Evolutionary conservation across 805 yeast genomes (phyloP).

Genomic region (Saccharomycopsis selenospora): DNA sequence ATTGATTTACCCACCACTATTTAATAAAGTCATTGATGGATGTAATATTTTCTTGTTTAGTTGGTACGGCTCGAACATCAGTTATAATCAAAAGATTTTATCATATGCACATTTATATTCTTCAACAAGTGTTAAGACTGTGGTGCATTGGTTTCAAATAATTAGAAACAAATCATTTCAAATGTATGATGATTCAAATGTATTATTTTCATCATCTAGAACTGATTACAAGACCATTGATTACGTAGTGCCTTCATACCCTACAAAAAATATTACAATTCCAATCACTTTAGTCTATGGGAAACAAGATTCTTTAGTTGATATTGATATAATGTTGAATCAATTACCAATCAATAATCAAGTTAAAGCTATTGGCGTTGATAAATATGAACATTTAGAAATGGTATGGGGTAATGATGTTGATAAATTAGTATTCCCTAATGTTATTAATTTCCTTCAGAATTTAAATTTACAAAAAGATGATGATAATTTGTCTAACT

Average conservation of each 20-base stretch:
- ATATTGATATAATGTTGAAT: conserved; percentile 62
- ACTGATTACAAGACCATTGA: conserved; percentile 35
- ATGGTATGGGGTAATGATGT: conserved; percentile 81
- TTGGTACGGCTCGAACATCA: conserved; percentile 73
- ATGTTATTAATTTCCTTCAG: conserved; percentile 33
- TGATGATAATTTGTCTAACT: not conserved
- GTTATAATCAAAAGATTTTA: conserved; percentile 64
- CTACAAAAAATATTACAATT: conserved; percentile 56
- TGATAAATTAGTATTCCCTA: conserved; percentile 36
- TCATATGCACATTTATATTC: conserved; percentile 84
- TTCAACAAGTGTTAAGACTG: conserved; percentile 83
- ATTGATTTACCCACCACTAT: conserved; percentile 70
- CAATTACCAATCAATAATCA: conserved; percentile 49
- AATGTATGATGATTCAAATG: conserved; percentile 60
- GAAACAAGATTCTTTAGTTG: conserved; percentile 73
- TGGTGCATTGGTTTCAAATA: conserved; percentile 96
- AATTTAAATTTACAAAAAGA: not conserved
- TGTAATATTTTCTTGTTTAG: conserved; percentile 64
- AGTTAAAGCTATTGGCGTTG: conserved; percentile 50
- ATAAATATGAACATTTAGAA: conserved; percentile 82
- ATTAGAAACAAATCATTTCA: conserved; percentile 71
- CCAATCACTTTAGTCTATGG: conserved; percentile 83
- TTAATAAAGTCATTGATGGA: conserved; percentile 61
- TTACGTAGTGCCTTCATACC: conserved; percentile 43
- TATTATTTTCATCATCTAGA: conserved; percentile 24